Evolutionary conservation across 2,329 filamentous ascomycete genomes (phyloP), one percentile per base, ranked within the genome.

Genomic region (Fusarium staphyleae): DNA sequence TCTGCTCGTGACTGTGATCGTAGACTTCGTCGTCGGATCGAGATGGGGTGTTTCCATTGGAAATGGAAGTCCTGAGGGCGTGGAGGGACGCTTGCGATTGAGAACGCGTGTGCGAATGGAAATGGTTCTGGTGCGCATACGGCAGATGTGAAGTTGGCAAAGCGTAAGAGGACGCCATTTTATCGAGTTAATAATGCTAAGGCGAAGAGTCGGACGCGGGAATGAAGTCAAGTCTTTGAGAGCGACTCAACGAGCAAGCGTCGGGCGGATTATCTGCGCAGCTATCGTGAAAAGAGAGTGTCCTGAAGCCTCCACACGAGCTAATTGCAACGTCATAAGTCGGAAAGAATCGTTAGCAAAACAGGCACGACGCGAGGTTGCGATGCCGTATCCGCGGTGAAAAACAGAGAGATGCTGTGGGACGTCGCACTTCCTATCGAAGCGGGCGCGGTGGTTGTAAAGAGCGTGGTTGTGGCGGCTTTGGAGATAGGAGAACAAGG

Each of bases 101-200:
- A 7, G 75, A 72, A 47, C 73, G 72, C 12, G 73, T 66, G 44
- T 76, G 76, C 6, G 74, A 69, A 60, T 78, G 74, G 37, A 74
- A 69, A 53, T 75, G 70, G 41, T 75, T 75, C 47, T 77, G 72
- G 60, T 81, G 76, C 51, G 75, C 76, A 60, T 79, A 79, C 45
- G 78, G 77, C 37, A 82, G 69, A 32, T 79, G 74, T 29, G 80
- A 75, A 29, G 79, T 76, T n/a, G 82, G 82, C 48, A 85, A 70
- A 44, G 77, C 74, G 66, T 82, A 85, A 16, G 82, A 78, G 30
- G 81, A 79, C 54, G 79, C 76, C 78, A 82, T 82, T 50, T 52
- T 71, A 46, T 19, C 28, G 41, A 37, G 29, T 37, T 18, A 9
- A 43, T 43, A 19, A 40, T 14, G 16, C 32, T 14, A 44, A 42